Evolutionary conservation across 2,329 filamentous ascomycete genomes (phyloP).

Genomic region (Colletotrichum caudatum): DNA sequence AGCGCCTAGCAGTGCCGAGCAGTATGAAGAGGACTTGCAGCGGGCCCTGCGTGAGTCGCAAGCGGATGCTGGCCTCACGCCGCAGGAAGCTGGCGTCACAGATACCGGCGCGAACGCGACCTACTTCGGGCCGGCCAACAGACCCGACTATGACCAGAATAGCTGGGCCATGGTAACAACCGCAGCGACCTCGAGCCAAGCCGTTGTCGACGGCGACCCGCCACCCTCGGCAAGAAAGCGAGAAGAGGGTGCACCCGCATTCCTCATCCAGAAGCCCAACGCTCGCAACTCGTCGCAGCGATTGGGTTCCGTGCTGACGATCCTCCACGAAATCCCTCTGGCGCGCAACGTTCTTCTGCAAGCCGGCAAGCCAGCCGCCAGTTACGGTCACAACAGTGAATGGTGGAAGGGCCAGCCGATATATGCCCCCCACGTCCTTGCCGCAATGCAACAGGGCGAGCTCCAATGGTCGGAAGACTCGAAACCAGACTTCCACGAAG

Average conservation of each 20-base stretch:
- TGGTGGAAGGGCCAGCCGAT: constrained; percentile 74
- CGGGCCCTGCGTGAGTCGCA: constrained; percentile 68
- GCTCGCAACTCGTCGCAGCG: constrained; percentile 55
- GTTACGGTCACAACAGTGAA: constrained; percentile 67
- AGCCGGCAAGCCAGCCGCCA: constrained; percentile 54
- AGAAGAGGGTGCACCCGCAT: constrained; percentile 59
- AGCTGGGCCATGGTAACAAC: constrained; percentile 71
- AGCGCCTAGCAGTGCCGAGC: constrained; percentile 49
- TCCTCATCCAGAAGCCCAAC: constrained; percentile 57
- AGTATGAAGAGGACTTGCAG: constrained; percentile 68
- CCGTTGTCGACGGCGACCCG: constrained; percentile 42
- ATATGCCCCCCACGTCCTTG: constrained; percentile 53
- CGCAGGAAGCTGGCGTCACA: constrained; percentile 65
- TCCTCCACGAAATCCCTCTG: constrained; percentile 70
- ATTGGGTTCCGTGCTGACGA: constrained; percentile 67
- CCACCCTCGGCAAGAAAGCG: constrained; percentile 60
- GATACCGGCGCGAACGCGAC: constrained; percentile 54
- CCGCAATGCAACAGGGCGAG: constrained; percentile 50
- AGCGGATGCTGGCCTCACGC: constrained; percentile 53
- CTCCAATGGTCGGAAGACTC: constrained; percentile 49
- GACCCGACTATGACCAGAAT: constrained; percentile 64
- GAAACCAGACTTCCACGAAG: constrained; percentile 60
- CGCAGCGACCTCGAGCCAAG: constrained; percentile 46
- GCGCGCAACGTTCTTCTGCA: constrained; percentile 67
- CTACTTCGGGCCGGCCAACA: constrained; percentile 71